Conservation (phyloP, 192 early-diverging fungal species). For the Pilobolus umbonatus region DNA sequence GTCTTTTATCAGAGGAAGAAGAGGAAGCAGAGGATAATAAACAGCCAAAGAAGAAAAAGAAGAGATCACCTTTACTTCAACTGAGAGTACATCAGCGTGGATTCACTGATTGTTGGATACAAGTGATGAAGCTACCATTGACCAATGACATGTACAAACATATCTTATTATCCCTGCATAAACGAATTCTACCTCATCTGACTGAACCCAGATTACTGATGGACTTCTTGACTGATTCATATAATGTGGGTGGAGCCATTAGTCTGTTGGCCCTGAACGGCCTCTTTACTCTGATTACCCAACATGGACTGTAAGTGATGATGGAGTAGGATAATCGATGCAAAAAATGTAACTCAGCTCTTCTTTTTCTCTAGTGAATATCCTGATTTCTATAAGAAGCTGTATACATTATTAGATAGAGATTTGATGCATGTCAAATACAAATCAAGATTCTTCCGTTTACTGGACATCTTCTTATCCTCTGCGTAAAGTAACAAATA, state of each 20-base stretch:
- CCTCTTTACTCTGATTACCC: constrained; percentile 90
- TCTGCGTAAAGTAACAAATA: constrained; percentile 80
- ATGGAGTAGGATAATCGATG: not conserved
- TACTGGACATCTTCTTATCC: constrained; percentile 83
- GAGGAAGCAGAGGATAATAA: constrained; percentile 5
- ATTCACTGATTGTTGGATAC: constrained; percentile 79
- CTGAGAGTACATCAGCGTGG: constrained; percentile 57
- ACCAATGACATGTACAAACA: constrained; percentile 73
- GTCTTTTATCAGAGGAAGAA: constrained; percentile 10
- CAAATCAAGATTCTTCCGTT: constrained; percentile 89
- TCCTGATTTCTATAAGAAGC: constrained; percentile 94
- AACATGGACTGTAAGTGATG: constrained; percentile 82
- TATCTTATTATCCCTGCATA: constrained; percentile 78
- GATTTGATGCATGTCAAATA: constrained; percentile 93
- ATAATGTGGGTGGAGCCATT: constrained; percentile 82
- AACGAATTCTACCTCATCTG: constrained; percentile 86
- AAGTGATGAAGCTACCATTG: constrained; percentile 67
- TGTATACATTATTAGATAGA: constrained; percentile 87
- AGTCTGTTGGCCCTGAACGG: constrained; percentile 93
- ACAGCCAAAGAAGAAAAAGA: constrained; percentile 26
- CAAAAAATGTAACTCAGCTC: not conserved
- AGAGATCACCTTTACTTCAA: constrained; percentile 30
- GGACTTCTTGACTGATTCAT: constrained; percentile 90
- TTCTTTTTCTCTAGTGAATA: constrained; percentile 66
- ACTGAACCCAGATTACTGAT: constrained; percentile 71